Conservation (phyloP, 2,329 filamentous ascomycete genomes). For the Phaeosphaeria sp. region DNA sequence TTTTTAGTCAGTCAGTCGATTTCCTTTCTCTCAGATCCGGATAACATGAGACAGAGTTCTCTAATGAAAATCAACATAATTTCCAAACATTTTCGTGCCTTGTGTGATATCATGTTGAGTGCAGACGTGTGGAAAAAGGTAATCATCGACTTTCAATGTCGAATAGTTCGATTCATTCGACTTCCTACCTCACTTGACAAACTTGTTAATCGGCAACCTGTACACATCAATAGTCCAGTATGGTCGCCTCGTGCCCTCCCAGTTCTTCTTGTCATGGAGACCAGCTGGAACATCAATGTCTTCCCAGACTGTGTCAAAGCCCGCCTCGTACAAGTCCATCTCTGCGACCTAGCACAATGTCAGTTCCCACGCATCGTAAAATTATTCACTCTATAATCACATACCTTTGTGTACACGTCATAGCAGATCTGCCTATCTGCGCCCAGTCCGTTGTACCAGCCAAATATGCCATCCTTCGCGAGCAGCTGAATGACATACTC, state of each 20-base stretch:
- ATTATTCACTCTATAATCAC: not conserved
- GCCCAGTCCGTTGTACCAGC: slow-evolving; percentile 49
- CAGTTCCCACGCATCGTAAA: slow-evolving; percentile 2
- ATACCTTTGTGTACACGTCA: slow-evolving; percentile 48
- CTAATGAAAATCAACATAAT: too few species aligned
- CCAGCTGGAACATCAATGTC: slow-evolving; percentile 43
- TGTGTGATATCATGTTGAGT: not conserved
- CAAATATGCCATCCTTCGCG: slow-evolving; percentile 42
- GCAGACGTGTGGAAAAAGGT: not conserved
- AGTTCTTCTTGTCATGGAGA: slow-evolving; percentile 44
- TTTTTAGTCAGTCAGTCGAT: not conserved
- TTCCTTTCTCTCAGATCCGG: not conserved
- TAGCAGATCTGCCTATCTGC: slow-evolving; percentile 50
- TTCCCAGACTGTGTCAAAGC: slow-evolving; percentile 47
- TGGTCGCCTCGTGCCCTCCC: slow-evolving; percentile 43
- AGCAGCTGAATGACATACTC: slow-evolving; percentile 46
- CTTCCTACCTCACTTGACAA: slow-evolving; percentile 31
- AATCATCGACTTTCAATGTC: not conserved
- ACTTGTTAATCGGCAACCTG: slow-evolving; percentile 44
- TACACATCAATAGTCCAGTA: slow-evolving; percentile 50
- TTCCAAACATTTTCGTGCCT: not conserved
- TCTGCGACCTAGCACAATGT: slow-evolving; percentile 38
- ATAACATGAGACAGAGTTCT: too few species aligned
- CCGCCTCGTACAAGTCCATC: slow-evolving; percentile 45
- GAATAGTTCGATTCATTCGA: not conserved